Evolutionary conservation across 176 grass and related monocot species (phyloP), one percentile per base, ranked within the genome.

Genomic region (Carex scoparia): DNA sequence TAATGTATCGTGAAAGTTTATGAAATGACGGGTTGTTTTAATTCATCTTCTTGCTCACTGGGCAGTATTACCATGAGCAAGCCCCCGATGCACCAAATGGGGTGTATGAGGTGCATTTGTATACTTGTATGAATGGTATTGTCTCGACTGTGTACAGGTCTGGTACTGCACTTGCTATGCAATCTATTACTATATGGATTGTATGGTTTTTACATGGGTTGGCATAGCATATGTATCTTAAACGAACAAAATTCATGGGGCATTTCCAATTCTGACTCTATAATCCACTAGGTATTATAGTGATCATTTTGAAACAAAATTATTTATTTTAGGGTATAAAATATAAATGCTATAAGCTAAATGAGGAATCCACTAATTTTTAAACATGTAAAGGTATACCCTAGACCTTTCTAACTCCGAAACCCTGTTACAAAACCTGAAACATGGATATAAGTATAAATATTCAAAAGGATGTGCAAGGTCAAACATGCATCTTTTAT

Each of bases 401-500:
- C 9, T 51, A 10, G 10, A 51, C 48, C 9, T 51, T 51, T 51
- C 9, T 51, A 51, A 51, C 46, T 49, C 46, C 46, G 46, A 49
- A 49, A 51, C 9, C 18, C 5, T 61, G 4, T n/a, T 61, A 61
- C 59, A n/a, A n/a, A 61, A 61, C 59, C 18, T n/a, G 59, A 68
- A 68, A 37, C 65, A 15, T 15, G 65, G 11, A 32, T 56, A 2
- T 16, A 32, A 55, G 4, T 16, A 54, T 32, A 32, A 67, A 35
- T 68, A 83, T 68, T 77, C 42, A 7, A 7, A 53, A 7, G 59
- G 23, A 82, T 82, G 35, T 82, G 7, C 58, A 31, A 23, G 61
- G 80, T 82, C 61, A 82, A 82, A 82, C n/a, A 67, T 82, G 80
- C 56, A 67, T 46, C 37, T 66, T 48, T 65, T 30, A 49, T 14